phyloP scores from a whole-genome alignment of 2,329 filamentous ascomycete species.

The Paracorniculantispora psalliotae region DNA sequence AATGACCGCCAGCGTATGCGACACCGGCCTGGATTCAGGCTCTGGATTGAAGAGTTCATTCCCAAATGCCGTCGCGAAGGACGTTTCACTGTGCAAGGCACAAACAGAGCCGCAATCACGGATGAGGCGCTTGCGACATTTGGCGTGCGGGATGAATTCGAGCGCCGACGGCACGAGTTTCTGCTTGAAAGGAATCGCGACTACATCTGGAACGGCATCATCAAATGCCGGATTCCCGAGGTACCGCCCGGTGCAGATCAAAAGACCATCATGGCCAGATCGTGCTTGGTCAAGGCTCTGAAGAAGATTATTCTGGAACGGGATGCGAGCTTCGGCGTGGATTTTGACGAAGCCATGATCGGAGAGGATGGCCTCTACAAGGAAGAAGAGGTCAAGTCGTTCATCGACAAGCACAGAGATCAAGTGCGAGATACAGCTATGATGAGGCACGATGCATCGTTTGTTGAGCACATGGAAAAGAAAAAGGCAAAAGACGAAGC shows the following conservation, averaged over 20 bases:
- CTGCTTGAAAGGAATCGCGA: conserved; percentile 34
- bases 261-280: conserved; percentile 26
- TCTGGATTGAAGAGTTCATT: conserved; percentile 61
- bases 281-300: conserved; percentile 36
- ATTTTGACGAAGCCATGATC: conserved; percentile 23
- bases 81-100: conserved; percentile 25
- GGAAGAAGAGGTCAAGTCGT: conserved; percentile 35
- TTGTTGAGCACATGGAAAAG: conserved; percentile 7
- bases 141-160: conserved; percentile 39
- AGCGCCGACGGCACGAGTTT: conserved; percentile 37
- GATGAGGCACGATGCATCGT: conserved; percentile 20
- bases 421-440: conserved; percentile 32
- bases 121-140: conserved; percentile 51
- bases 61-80: conserved; percentile 42
- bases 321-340: conserved; percentile 34
- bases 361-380: conserved; percentile 39
- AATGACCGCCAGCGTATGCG: conserved; percentile 55
- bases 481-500: not conserved
- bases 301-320: conserved; percentile 46
- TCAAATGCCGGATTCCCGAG: conserved; percentile 33
- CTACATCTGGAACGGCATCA: conserved; percentile 41
- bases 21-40: conserved; percentile 51
- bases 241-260: conserved; percentile 21
- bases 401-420: conserved; percentile 36
- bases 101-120: conserved; percentile 42